Conservation (phyloP, 768 basidiomycete genomes). For the Termitomyces sp. region DNA sequence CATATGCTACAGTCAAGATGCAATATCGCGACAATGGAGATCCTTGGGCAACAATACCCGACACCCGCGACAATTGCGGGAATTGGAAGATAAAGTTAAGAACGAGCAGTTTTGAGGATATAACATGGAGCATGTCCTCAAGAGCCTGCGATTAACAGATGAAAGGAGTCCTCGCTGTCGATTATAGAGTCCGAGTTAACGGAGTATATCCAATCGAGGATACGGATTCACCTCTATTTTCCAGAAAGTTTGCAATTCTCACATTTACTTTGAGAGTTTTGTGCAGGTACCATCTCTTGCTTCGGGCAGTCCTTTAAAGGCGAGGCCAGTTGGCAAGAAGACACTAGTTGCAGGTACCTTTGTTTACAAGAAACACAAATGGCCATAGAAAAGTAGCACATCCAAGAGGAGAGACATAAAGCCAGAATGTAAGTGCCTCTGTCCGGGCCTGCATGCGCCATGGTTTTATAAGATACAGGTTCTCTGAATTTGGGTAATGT, state of each 20-base stretch:
- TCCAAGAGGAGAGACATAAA: background rate
- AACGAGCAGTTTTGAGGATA: background rate
- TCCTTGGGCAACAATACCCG: conserved; percentile 3
- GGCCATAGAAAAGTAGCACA: background rate
- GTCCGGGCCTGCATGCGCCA: background rate
- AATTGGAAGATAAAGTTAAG: background rate
- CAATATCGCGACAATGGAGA: background rate
- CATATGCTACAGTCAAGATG: background rate
- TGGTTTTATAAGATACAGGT: background rate
- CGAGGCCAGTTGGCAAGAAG: background rate
- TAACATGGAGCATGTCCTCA: background rate
- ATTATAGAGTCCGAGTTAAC: background rate
- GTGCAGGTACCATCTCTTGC: background rate
- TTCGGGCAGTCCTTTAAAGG: background rate
- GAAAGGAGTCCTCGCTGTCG: background rate
- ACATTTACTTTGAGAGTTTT: background rate
- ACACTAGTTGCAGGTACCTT: background rate
- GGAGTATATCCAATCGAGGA: background rate
- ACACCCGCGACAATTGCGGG: conserved; percentile 1
- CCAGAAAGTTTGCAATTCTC: background rate
- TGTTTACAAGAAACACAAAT: background rate
- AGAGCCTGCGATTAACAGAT: background rate
- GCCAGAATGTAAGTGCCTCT: background rate
- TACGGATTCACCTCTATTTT: background rate
- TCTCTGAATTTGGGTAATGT: background rate